Base-by-base conservation (phyloP, 73 alveolate genomes). In the Blepharisma japonicum region DNA sequence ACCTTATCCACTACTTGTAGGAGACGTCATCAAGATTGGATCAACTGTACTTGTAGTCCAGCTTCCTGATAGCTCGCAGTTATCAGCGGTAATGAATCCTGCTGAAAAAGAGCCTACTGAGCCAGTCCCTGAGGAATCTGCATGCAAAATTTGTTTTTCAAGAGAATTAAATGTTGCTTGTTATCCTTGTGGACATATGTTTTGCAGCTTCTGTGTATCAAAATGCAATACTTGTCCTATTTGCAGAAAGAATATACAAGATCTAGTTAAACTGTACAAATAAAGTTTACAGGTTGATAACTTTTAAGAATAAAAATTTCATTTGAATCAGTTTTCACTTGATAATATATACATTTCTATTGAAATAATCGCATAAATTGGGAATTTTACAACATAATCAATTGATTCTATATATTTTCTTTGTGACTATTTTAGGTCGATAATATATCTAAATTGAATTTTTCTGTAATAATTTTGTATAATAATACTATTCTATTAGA, bases 121-220 rank as follows among this genome's bases (percentile, higher is more conserved):
- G 68, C 18, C 18, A n/a, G 23, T 70, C 61, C 14, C 71, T 70
- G 70, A 39, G 27, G 76, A 25, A 5, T 7, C 18, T 45, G 80
- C 70, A 70, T 70, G 80, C 80, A 70, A 70, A 25, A 45, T 70
- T 0, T 70, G 80, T 80, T 70, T 45, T 14, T 7, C 61, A 18
- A 14, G 32, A 18, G 80, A 70, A 45, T 21, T 54, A 18, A 45
- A 70, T 5, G n/a, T 21, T 1, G 25, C 46, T 23, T 70, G 56
- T 5, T 70, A 70, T 45, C 80, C 80, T 45, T 70, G 80, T 45
- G 80, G 80, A 45, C 80, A 70, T 5, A 18, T 70, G 14, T 45
- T 39, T 70, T 70, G 80, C 27, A 9, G 14, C n/a, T 11, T 9
- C 14, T 70, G 80, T 70, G 25, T 47, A 20, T 18, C 14, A 18